Base-by-base conservation (phyloP, 345 rosid species). In the Moricandia moricandioides region DNA sequence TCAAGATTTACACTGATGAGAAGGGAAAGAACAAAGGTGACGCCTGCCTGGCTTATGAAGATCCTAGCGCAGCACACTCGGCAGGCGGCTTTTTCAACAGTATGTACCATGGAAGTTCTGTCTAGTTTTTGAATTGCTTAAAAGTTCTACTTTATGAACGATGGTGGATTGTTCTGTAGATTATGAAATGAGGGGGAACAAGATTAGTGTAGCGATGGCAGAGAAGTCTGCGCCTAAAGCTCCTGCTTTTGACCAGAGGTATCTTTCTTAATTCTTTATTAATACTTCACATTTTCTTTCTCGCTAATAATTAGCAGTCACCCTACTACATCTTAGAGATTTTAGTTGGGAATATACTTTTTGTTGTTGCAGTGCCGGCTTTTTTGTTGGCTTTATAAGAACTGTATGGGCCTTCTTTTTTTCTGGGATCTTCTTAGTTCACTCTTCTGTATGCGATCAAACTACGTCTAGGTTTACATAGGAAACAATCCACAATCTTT, bases 11-110 rank as follows among this genome's bases (percentile, higher is more conserved):
- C 88, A 89, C 93, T 1, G 99, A 96, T 75, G 97, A 92, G 56
- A 86, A 85, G 60, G 98, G 99, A 64, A 92, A 91, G 80, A 80
- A 84, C 81, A 92, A 96, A 85, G 98, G 96, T 1, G 99, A 92
- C 82, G 99, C 90, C 24, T 86, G 85, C 74, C 85, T 96, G 77
- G 75, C 98, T 27, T 96, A 96, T 80, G 97, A 96, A 82, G 99
- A 96, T 80, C 99, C 99, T 51, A 87, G 88, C 26, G 96, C 97
- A 73, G 97, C 98, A 37, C 97, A 96, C 78, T 85, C 96, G 52
- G 93, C 98, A 12, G 93, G 98, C 40, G 87, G 89, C 55, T 96
- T 92, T 84, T 96, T 81, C 80, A 86, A 92, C 73, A 82, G 98
- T 96, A 86, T 24, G 81, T 39, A 45, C 52, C 65, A 8, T 33